Evolutionary conservation across 2,329 filamentous ascomycete genomes (phyloP).

Genomic region (Talaromyces sp.): DNA sequence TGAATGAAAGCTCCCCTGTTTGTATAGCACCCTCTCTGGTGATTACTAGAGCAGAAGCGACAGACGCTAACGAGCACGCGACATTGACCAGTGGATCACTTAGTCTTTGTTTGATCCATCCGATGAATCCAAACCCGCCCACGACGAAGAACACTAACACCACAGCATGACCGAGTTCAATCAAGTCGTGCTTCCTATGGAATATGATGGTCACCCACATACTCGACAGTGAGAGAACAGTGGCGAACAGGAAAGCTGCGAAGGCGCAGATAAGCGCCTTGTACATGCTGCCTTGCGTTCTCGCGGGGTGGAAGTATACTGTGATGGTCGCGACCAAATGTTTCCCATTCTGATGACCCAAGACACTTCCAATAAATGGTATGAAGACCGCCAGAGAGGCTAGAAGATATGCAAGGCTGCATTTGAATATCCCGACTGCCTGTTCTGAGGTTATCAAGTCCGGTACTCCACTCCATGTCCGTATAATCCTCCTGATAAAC

Average conservation of each 20-base stretch:
- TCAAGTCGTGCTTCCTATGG: slow-evolving; percentile 64
- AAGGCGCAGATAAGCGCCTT: slow-evolving; percentile 77
- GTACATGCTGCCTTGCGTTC: slow-evolving; percentile 83
- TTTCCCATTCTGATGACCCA: slow-evolving; percentile 85
- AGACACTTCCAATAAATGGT: slow-evolving; percentile 67
- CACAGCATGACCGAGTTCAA: slow-evolving; percentile 72
- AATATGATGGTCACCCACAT: slow-evolving; percentile 84
- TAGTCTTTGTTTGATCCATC: slow-evolving; percentile 79
- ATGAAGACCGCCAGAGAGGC: slow-evolving; percentile 84
- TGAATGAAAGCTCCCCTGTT: slow-evolving; percentile 74
- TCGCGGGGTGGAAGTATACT: slow-evolving; percentile 88
- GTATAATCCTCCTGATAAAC: neutral
- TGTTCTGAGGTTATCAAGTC: slow-evolving; percentile 69
- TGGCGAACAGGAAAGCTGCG: slow-evolving; percentile 75
- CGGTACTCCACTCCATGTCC: slow-evolving; percentile 45
- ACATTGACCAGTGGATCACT: slow-evolving; percentile 79
- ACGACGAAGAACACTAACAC: slow-evolving; percentile 82
- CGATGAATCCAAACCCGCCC: slow-evolving; percentile 82
- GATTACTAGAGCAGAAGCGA: slow-evolving; percentile 83
- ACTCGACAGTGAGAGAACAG: slow-evolving; percentile 73
- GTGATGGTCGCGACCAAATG: slow-evolving; percentile 90
- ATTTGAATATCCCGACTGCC: slow-evolving; percentile 82
- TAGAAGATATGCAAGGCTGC: slow-evolving; percentile 82
- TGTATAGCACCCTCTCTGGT: slow-evolving; percentile 92
- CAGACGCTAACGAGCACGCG: slow-evolving; percentile 78